Evolutionary conservation across 2,329 filamentous ascomycete species (phyloP), one percentile per base, ranked within the genome.

Genomic region (Colletotrichum sp.): DNA sequence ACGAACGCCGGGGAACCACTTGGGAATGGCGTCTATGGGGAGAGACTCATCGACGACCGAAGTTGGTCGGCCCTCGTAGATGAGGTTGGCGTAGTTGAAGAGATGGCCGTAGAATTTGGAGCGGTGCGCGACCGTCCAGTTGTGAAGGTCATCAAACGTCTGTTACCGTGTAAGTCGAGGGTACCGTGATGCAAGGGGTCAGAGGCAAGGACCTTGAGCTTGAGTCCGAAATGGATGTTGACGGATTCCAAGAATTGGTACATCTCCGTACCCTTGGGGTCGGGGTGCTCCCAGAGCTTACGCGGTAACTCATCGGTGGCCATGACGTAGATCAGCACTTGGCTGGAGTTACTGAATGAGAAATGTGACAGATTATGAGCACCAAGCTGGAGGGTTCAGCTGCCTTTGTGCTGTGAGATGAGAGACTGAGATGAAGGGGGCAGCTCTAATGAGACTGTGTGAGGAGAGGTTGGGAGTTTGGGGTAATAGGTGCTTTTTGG

Each of bases 1-100:
- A 7, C 87, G 85, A 2, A 96, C 89, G 34, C 95, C 95, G 2
- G 91, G 86, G 83, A 97, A 98, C 95, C 95, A 98, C 55, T 87
- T 85, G 0, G 95, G 95, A 7, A 96, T 89, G 18, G 88, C 87
- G 76, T 95, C 93, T 83, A 98, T 95, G 3, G 92, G 91, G 2
- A 90, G 88, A 1, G 86, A 87, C 79, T 95, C 93, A 81, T 98
- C 94, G 4, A 97, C 92, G 2, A 94, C 91, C 12, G 81, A 83
- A 0, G 83, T 84, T 80, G 91, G 92, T 6, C 83, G 84, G 34
- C 94, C 94, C 43, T 90, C 88, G 79, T 95, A 88, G 77, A 96
- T 92, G 72, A 93, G 85, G 64, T 89, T 87, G 76, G 90, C 85
- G 68, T 87, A 88, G 28, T 91, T 85, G 85, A 94, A 95, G 65